Evolutionary conservation across 345 rosid genomes (phyloP).

Genomic region (Alliaria petiolata): DNA sequence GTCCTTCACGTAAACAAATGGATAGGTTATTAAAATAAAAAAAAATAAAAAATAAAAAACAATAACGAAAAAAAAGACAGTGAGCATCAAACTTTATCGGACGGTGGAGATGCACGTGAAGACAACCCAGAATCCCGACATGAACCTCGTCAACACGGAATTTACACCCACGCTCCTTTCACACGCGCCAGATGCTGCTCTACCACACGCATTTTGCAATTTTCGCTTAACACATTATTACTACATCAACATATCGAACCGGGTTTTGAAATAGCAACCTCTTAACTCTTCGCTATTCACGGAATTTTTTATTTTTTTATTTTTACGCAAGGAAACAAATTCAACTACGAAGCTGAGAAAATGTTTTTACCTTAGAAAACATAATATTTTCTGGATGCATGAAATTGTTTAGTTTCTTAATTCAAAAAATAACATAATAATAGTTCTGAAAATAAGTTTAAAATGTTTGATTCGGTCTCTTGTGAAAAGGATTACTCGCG

Average conservation of each 20-base stretch:
- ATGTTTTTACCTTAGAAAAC: not conserved
- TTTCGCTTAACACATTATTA: not conserved
- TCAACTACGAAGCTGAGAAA: not conserved
- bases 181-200: slow-evolving; percentile 23
- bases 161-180: slow-evolving; percentile 24
- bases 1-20: slow-evolving; percentile 16
- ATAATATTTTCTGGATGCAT: not conserved
- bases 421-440: too few relatives aligned
- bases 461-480: slow-evolving; percentile 32
- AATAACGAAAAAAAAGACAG: slow-evolving; percentile 5
- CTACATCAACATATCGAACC: not conserved
- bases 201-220: not conserved
- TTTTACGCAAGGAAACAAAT: too few relatives aligned
- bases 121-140: slow-evolving; percentile 56
- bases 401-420: not conserved
- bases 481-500: slow-evolving; percentile 4
- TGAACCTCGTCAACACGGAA: slow-evolving; percentile 56
- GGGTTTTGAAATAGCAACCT: not conserved
- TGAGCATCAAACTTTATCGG: slow-evolving; percentile 30
- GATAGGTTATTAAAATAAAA: not conserved
- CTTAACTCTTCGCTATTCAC: not conserved
- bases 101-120: slow-evolving; percentile 51
- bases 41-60: not conserved
- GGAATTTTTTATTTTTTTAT: too few relatives aligned
- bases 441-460: not conserved